Evolutionary conservation across 768 basidiomycete genomes (phyloP).

Genomic region (Phylloporus scabripes): DNA sequence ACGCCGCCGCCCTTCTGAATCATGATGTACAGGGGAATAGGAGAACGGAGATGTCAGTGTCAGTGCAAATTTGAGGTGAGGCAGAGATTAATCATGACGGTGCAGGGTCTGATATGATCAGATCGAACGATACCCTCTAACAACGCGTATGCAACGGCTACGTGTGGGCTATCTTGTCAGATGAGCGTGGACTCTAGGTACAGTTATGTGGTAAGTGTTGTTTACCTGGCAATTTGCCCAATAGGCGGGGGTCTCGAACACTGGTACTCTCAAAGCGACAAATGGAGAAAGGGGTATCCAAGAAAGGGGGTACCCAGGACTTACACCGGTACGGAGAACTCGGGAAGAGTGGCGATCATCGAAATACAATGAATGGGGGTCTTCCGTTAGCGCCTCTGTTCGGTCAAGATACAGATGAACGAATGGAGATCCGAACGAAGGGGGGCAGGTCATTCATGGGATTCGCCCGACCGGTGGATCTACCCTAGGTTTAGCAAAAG

Average conservation of each 20-base stretch:
- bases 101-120: conserved; percentile 21
- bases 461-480: conserved; percentile 11
- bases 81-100: conserved; percentile 4
- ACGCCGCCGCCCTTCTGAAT: neutral
- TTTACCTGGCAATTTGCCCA: conserved; percentile 1
- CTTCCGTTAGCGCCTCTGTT: neutral
- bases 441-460: conserved; percentile 3
- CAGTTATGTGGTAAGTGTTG: neutral
- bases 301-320: neutral
- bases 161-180: conserved; percentile 5
- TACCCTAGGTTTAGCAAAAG: neutral
- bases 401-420: neutral
- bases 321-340: neutral
- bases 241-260: neutral
- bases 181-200: conserved; percentile 7
- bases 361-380: neutral
- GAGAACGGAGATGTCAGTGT: neutral
- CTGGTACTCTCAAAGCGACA: neutral
- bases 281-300: neutral
- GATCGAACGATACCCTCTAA: conserved; percentile 13
- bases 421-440: neutral
- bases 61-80: neutral
- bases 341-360: neutral
- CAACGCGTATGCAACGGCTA: conserved; percentile 9
- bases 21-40: neutral